Conservation (phyloP, 2,329 filamentous ascomycete species). For the Xylaria sp. region DNA sequence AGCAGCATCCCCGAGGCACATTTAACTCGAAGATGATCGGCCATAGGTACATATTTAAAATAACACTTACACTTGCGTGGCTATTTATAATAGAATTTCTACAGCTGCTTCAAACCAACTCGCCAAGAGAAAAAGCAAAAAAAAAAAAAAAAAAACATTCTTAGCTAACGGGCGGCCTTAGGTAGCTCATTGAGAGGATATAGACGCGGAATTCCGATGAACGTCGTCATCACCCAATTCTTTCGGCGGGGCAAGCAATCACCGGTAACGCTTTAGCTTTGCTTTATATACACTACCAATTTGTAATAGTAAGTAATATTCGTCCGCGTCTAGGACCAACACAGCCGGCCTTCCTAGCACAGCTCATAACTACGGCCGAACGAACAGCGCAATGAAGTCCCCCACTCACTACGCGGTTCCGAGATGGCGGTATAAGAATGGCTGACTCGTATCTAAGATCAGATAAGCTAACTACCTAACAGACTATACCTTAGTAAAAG, state of each 20-base stretch:
- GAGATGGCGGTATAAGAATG: conserved; percentile 20
- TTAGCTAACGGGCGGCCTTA: background rate
- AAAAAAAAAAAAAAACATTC: background rate
- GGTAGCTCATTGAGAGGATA: background rate
- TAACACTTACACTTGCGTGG: background rate
- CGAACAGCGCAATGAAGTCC: conserved; percentile 14
- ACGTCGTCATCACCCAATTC: background rate
- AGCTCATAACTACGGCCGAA: conserved; percentile 5
- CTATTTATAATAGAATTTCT: background rate
- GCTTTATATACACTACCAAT: conserved; percentile 10
- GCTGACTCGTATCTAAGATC: conserved; percentile 28
- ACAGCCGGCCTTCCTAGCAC: background rate
- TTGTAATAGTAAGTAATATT: conserved; percentile 33
- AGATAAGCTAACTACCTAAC: conserved; percentile 31
- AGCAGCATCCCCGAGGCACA: conserved; percentile 8
- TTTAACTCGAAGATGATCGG: background rate
- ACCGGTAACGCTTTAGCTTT: background rate
- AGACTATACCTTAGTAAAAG: background rate
- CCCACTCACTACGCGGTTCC: conserved; percentile 33
- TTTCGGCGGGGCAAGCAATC: background rate
- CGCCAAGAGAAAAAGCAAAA: no score
- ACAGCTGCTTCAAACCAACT: background rate
- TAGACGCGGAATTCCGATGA: background rate
- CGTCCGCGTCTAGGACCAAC: conserved; percentile 10
- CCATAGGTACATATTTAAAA: no score